A percentile compares a stretch with the other conserved stretches of the same genome.
Conservation (phyloP, 495 filamentous ascomycete species). For the Podospora bellae-mahoneyi region DNA sequence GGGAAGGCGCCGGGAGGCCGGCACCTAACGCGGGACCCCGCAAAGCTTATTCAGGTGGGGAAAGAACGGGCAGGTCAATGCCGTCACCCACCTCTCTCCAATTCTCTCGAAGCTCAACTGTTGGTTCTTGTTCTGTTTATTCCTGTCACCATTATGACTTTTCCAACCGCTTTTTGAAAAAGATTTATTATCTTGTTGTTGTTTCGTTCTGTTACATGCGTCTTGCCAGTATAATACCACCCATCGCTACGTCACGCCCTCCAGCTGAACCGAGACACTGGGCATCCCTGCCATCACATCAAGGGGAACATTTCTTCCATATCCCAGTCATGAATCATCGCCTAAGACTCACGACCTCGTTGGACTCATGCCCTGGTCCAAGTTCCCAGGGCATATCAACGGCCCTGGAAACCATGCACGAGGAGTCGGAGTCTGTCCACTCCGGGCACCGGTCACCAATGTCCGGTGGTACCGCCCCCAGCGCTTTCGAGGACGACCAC, state of each 20-base stretch:
- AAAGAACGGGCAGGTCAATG: neutral
- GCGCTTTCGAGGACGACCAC: constrained; percentile 28
- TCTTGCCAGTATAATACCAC: neutral
- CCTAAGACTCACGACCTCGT: neutral
- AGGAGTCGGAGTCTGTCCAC: constrained; percentile 19
- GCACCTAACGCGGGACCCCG: neutral
- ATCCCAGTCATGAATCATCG: constrained; percentile 4
- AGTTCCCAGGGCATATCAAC: neutral
- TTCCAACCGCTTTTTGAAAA: neutral
- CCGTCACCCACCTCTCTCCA: neutral
- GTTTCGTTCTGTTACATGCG: neutral
- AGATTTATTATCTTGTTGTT: neutral
- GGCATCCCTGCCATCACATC: neutral
- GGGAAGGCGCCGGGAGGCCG: neutral
- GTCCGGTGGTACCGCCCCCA: constrained; percentile 11
- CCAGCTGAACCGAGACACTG: neutral
- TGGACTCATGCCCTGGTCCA: constrained; percentile 9
- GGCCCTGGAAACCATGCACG: constrained; percentile 25
- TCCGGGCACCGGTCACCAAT: neutral
- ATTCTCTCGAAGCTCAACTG: neutral
- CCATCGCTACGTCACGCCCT: constrained; percentile 2
- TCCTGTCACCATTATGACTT: neutral
- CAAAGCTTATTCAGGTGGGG: neutral
- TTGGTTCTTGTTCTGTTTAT: neutral
- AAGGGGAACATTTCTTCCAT: no score